These are phyloP conservation scores for Alternaria arborescens DNA, from an alignment of 2,329 filamentous ascomycete species.

Conservation along the genomic window DNA sequence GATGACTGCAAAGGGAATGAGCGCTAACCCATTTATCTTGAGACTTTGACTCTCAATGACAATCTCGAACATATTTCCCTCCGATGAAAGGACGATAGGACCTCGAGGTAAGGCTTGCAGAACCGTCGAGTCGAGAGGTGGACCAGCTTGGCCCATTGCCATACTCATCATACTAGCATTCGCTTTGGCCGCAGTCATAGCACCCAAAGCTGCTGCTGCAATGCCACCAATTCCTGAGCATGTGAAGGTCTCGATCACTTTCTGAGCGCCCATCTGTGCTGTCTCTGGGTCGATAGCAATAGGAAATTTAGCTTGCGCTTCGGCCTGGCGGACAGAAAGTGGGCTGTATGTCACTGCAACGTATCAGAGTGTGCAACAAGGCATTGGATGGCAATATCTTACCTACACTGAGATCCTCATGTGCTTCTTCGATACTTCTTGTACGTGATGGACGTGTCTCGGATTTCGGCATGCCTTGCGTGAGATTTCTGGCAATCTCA, in stretches of 20 bases:
- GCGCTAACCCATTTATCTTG: conserved; percentile 31
- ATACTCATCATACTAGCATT: conserved; percentile 14
- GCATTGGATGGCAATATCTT: background rate
- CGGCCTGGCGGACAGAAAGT: conserved; percentile 23
- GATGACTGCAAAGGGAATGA: conserved; percentile 29
- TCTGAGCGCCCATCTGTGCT: conserved; percentile 29
- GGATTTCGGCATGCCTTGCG: conserved; percentile 13
- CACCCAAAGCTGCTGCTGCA: conserved; percentile 28
- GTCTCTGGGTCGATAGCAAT: conserved; percentile 33
- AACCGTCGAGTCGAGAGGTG: conserved; percentile 29
- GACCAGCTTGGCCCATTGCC: background rate
- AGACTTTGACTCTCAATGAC: conserved; percentile 26
- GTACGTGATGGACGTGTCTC: background rate
- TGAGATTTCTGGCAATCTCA: conserved; percentile 29
- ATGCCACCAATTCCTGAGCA: conserved; percentile 41
- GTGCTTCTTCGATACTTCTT: conserved; percentile 7
- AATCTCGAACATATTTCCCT: conserved; percentile 37
- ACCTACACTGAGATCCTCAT: conserved; percentile 27
- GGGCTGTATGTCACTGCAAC: conserved; percentile 19
- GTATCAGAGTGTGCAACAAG: background rate
- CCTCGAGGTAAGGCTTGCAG: conserved; percentile 31
- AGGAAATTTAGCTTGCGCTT: background rate
- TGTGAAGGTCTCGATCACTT: conserved; percentile 28
- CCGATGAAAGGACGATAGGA: conserved; percentile 32
- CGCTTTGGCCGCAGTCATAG: conserved; percentile 23